phyloP scores from a whole-genome alignment of 2,329 filamentous ascomycete species.

The Cladophialophora bantiana region DNA sequence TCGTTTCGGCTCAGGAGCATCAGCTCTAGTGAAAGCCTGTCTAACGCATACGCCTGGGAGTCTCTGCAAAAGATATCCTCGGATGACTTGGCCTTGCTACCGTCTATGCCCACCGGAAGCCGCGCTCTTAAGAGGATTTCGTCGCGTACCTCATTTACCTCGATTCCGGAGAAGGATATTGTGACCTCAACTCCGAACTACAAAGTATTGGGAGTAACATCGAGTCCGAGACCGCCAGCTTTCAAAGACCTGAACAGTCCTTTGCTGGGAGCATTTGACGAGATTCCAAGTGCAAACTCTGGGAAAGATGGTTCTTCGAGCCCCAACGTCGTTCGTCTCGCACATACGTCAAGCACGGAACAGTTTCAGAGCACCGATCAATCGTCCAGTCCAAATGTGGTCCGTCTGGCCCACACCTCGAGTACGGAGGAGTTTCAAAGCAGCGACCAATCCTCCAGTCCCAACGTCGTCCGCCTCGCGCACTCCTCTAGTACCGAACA shows the following conservation, averaged over 20 bases:
- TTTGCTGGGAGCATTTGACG: constrained; percentile 26
- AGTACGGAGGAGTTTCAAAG: constrained; percentile 40
- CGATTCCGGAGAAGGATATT: constrained; percentile 26
- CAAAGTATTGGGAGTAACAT: constrained; percentile 31
- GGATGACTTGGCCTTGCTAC: constrained; percentile 38
- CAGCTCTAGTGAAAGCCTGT: constrained; percentile 39
- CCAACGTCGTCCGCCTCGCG: constrained; percentile 50
- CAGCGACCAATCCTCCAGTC: constrained; percentile 46
- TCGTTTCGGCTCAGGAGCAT: constrained; percentile 37
- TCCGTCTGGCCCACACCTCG: constrained; percentile 48
- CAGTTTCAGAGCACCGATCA: constrained; percentile 20
- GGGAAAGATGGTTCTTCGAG: constrained; percentile 46
- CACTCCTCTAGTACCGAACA: constrained; percentile 46
- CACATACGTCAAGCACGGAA: constrained; percentile 46
- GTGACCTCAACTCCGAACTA: constrained; percentile 38
- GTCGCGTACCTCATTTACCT: constrained; percentile 35
- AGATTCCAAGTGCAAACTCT: constrained; percentile 18
- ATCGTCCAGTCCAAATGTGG: constrained; percentile 31
- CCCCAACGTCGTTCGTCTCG: constrained; percentile 50
- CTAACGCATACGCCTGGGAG: constrained; percentile 38
- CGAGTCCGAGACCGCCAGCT: constrained; percentile 28
- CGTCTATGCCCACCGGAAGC: constrained; percentile 28
- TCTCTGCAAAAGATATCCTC: constrained; percentile 34
- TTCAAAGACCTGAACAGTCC: constrained; percentile 27
- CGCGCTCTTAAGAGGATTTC: constrained; percentile 26